Evolutionary conservation across 1,284 basidiomycete species (phyloP).

Genomic region (Apiotrichum gracile): DNA sequence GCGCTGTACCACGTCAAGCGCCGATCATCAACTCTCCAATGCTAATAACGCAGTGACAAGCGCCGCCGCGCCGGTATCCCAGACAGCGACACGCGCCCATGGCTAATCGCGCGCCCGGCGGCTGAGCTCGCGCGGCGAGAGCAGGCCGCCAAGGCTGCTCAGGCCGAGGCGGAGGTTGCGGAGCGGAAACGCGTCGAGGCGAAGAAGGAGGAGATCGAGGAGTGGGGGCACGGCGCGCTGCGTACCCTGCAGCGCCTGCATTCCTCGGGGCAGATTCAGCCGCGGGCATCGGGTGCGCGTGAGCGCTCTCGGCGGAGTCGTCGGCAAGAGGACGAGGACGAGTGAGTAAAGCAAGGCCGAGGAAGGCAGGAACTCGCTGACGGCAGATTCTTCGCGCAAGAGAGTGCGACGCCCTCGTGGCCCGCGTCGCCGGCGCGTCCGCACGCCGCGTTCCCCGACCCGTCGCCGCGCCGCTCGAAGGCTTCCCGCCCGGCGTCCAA

Average conservation of each 20-base stretch:
- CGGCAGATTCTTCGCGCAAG: not conserved
- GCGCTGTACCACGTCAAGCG: not conserved
- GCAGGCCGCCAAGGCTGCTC: not conserved
- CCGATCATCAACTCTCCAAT: not conserved
- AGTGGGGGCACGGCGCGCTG: conserved; percentile 10
- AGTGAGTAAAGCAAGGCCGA: conserved; percentile 5
- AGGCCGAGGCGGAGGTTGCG: not conserved
- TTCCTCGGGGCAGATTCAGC: not conserved
- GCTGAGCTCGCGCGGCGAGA: conserved; percentile 17
- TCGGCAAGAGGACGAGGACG: conserved; percentile 3
- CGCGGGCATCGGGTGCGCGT: not conserved
- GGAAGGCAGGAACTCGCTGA: not conserved
- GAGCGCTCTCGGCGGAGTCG: no score
- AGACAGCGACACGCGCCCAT: conserved; percentile 17
- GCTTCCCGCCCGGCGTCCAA: not conserved
- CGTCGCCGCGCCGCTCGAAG: not conserved
- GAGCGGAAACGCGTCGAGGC: conserved; percentile 4
- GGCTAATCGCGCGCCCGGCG: conserved; percentile 14
- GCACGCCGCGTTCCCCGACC: not conserved
- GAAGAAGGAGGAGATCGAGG: conserved; percentile 14
- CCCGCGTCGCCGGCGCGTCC: not conserved
- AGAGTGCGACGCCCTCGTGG: not conserved
- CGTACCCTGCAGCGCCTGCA: conserved; percentile 8
- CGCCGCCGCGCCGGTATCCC: conserved; percentile 21
- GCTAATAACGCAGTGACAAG: conserved; percentile 8